Evolutionary conservation across 140 eudicot species (phyloP), one percentile per base, ranked within the genome.

Genomic region (Oenanthe javanica): DNA sequence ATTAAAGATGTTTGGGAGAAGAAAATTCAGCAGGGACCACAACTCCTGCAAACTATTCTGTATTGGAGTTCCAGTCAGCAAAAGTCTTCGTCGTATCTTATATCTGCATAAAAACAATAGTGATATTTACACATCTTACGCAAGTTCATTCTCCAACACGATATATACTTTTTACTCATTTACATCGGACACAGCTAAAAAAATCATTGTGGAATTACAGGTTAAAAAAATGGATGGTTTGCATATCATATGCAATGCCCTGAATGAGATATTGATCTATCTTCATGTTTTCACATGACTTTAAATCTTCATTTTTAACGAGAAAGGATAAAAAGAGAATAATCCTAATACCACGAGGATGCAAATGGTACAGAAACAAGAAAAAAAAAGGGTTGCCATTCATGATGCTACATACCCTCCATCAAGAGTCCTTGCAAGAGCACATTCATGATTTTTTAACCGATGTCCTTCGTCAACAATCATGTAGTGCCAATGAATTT

Each of bases 391-490:
- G 51, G 21, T 19, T 36, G 27, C 21, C 3, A 12, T 63, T 63
- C 71, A 23, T 40, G 42, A 48, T 67, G 63, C 66, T 73, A 36
- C 92, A 84, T 95, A 95, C 99, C 97, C 99, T 69, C 97, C 84
- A 48, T 88, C 92, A 75, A 95, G 92, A 80, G 97, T 89, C 86
- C 87, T 83, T 77, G 99, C 97, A 84, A 92, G 97, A 82, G 90
- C 97, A 82, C 93, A 92, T 71, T 95, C 98, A 61, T 89, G 89
- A 84, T 95, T 95, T 79, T 95, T 95, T 72, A 95, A 86, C 54
- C 99, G 91, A 82, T 95, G 99, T 16, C 99, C 99, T 88, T 95
- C 99, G 83, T 95, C 99, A 91, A 95, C 96, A 82, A 92, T 86
- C 96, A 95, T 86, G 84, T 92, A 92, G 61, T 82, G 48, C 99